Conservation (phyloP, 345 rosid species). For the Iberis pinnata region DNA sequence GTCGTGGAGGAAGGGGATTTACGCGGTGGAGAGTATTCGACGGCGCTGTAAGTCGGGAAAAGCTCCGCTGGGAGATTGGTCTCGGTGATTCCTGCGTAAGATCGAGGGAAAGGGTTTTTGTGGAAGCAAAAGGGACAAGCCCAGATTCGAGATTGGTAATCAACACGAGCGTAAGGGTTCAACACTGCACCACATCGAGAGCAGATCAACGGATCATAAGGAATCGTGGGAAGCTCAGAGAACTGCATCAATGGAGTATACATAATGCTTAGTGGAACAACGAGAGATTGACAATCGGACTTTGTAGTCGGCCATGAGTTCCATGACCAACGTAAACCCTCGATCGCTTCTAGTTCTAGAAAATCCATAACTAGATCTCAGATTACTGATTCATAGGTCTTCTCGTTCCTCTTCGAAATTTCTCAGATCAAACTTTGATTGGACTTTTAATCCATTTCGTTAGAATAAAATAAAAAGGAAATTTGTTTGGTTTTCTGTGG, state of each 20-base stretch:
- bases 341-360: conserved; percentile 77
- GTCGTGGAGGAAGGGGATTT: conserved; percentile 14
- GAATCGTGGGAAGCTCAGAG: conserved; percentile 79
- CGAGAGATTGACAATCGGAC: conserved; percentile 49
- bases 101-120: conserved; percentile 60
- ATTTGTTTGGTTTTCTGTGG: conserved; percentile 4
- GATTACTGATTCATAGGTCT: background rate
- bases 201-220: conserved; percentile 75
- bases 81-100: conserved; percentile 68
- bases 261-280: conserved; percentile 71
- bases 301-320: conserved; percentile 86
- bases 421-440: no score
- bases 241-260: conserved; percentile 74
- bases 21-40: conserved; percentile 47
- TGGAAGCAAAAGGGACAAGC: conserved; percentile 70
- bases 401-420: no score
- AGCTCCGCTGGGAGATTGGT: conserved; percentile 94
- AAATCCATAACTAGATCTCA: conserved; percentile 61
- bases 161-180: conserved; percentile 89
- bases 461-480: no score
- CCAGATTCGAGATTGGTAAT: conserved; percentile 84
- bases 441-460: no score
- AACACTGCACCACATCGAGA: conserved; percentile 59
- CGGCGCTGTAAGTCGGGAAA: conserved; percentile 83
- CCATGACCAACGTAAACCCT: conserved; percentile 95